These are phyloP conservation scores for Pythium dissimile DNA, from an alignment of 352 stramenopile species.

Conservation along the genomic window DNA sequence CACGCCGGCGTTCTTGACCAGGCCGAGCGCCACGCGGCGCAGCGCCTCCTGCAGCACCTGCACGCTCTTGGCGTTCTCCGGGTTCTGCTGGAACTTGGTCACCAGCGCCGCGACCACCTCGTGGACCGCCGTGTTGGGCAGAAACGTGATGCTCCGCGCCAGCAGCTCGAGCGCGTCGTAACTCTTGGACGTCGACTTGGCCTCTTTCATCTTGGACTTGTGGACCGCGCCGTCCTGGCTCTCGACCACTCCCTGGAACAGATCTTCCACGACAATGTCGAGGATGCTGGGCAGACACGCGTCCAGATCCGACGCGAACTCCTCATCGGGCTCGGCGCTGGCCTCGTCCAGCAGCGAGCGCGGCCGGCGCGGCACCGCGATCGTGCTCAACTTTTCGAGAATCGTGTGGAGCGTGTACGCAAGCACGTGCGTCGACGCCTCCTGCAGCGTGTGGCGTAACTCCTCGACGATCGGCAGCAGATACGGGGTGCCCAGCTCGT, in stretches of 20 bases:
- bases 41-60: slow-evolving; percentile 68
- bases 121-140: slow-evolving; percentile 83
- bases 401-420: slow-evolving; percentile 86
- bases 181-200: slow-evolving; percentile 57
- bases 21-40: slow-evolving; percentile 71
- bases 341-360: slow-evolving; percentile 29
- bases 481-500: slow-evolving; percentile 84
- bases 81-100: slow-evolving; percentile 62
- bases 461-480: slow-evolving; percentile 84
- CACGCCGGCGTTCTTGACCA: slow-evolving; percentile 81
- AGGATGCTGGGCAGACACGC: slow-evolving; percentile 78
- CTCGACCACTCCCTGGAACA: slow-evolving; percentile 72
- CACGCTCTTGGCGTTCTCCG: slow-evolving; percentile 53
- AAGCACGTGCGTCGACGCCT: slow-evolving; percentile 83
- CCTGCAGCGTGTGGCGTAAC: slow-evolving; percentile 75
- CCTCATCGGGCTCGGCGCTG: slow-evolving; percentile 18
- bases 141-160: slow-evolving; percentile 75
- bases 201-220: slow-evolving; percentile 90
- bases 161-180: slow-evolving; percentile 81
- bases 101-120: slow-evolving; percentile 69
- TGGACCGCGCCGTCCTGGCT: slow-evolving; percentile 50
- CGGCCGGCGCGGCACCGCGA: slow-evolving; percentile 47
- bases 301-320: slow-evolving; percentile 67
- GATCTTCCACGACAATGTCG: slow-evolving; percentile 72
- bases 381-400: slow-evolving; percentile 70